Percentiles rank a stretch among this genome's conserved stretches.
phyloP scores from a whole-genome alignment of 1,284 basidiomycete species.

The Erythrobasidium hasegawianum region DNA sequence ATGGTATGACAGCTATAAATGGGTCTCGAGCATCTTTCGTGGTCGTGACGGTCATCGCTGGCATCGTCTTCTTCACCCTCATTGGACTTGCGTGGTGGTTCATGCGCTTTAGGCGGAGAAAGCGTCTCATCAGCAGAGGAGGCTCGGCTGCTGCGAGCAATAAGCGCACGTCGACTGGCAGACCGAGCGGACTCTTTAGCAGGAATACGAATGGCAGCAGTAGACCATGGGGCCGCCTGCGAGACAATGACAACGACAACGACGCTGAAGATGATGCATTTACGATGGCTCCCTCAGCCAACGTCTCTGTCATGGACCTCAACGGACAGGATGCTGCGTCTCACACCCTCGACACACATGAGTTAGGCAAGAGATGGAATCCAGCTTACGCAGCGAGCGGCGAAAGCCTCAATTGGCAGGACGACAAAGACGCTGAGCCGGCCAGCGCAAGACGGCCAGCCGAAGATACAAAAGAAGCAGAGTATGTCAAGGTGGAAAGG shows the following conservation, averaged over 20 bases:
- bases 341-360: not conserved
- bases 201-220: conserved; percentile 1
- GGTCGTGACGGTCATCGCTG: conserved; percentile 19
- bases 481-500: conserved; percentile 1
- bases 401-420: conserved; percentile 8
- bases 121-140: not conserved
- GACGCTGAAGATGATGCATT: conserved; percentile 4
- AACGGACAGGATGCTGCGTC: not conserved
- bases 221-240: conserved; percentile 10
- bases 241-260: conserved; percentile 14
- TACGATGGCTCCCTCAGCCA: conserved; percentile 4
- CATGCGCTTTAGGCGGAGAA: conserved; percentile 9
- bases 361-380: conserved; percentile 2
- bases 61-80: conserved; percentile 28
- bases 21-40: conserved; percentile 26
- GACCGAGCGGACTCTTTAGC: conserved; percentile 1
- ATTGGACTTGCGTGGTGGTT: conserved; percentile 19
- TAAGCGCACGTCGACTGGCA: not conserved
- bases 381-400: conserved; percentile 25
- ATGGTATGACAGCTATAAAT: conserved; percentile 6
- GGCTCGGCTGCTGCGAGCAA: not conserved
- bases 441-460: not conserved
- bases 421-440: not conserved
- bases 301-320: conserved; percentile 22
- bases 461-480: not conserved